phyloP scores from a whole-genome alignment of 208 protist genomes.

The Wallacemonas rigidus region DNA sequence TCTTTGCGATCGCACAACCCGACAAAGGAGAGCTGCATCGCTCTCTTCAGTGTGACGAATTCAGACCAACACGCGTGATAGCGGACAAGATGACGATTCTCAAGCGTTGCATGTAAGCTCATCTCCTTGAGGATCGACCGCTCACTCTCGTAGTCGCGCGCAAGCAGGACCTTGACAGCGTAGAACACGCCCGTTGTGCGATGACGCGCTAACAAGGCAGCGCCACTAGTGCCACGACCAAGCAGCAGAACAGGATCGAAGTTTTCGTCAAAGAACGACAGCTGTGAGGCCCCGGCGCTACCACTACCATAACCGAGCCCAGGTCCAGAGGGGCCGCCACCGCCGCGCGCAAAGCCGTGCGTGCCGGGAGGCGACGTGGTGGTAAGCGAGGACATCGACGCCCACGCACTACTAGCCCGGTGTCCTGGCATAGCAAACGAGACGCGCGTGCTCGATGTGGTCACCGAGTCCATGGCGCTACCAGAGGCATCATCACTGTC shows the following conservation, averaged over 20 bases:
- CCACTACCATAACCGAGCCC: not conserved
- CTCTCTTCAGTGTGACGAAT: conserved; percentile 59
- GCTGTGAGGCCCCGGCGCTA: not conserved
- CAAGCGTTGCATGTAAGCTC: conserved; percentile 67
- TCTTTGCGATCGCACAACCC: conserved; percentile 50
- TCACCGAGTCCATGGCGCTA: conserved; percentile 7
- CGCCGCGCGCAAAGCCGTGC: not conserved
- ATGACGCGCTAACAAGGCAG: conserved; percentile 74
- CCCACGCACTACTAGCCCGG: not conserved
- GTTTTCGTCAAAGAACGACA: conserved; percentile 85
- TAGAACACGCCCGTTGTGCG: conserved; percentile 81
- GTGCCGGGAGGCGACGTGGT: not conserved
- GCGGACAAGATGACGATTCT: conserved; percentile 61
- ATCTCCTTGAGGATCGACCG: conserved; percentile 72
- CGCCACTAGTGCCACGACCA: conserved; percentile 71
- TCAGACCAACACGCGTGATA: conserved; percentile 88
- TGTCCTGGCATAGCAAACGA: conserved; percentile 6
- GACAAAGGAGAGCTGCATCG: conserved; percentile 74
- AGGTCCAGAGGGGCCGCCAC: not conserved
- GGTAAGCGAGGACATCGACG: not conserved
- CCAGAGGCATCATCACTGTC: not conserved
- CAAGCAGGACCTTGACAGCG: conserved; percentile 85
- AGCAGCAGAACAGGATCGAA: conserved; percentile 74
- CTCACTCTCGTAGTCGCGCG: conserved; percentile 64
- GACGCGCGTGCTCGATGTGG: conserved; percentile 11